Conservation (phyloP, 2,329 filamentous ascomycete species). For the Colletotrichum graminicola region DNA sequence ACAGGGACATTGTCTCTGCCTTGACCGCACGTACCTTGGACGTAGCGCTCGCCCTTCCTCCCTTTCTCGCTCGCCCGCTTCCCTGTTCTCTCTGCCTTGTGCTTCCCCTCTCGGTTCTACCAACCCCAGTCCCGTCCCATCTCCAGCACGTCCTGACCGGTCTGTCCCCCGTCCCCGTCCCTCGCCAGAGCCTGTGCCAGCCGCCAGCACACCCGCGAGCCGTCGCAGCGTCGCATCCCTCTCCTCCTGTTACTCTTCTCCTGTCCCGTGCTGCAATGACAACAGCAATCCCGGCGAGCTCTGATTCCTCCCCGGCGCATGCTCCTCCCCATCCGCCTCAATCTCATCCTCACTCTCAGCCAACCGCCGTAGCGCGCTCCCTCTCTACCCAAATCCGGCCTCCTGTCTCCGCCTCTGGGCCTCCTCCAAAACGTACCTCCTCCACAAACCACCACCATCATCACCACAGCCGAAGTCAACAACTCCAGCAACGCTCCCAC, state of each 20-base stretch:
- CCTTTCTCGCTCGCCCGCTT: not conserved
- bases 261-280: slow-evolving; percentile 48
- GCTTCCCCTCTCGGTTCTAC: slow-evolving; percentile 7
- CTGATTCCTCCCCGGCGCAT: slow-evolving; percentile 48
- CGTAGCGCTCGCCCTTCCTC: slow-evolving; percentile 14
- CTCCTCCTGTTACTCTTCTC: not conserved
- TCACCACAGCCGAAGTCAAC: slow-evolving; percentile 49
- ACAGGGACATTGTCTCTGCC: slow-evolving; percentile 3
- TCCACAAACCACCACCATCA: slow-evolving; percentile 48
- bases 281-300: slow-evolving; percentile 49
- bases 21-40: slow-evolving; percentile 4
- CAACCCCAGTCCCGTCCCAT: slow-evolving; percentile 22
- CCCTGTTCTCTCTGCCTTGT: slow-evolving; percentile 11
- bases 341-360: slow-evolving; percentile 45
- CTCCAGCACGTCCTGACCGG: slow-evolving; percentile 11
- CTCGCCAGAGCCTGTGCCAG: slow-evolving; percentile 14
- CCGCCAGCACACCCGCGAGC: slow-evolving; percentile 10
- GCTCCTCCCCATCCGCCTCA: slow-evolving; percentile 31
- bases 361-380: slow-evolving; percentile 50
- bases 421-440: slow-evolving; percentile 43
- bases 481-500: slow-evolving; percentile 49
- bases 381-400: slow-evolving; percentile 54
- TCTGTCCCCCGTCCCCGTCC: slow-evolving; percentile 10
- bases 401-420: slow-evolving; percentile 45
- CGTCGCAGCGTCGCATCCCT: slow-evolving; percentile 30